Base-by-base conservation (phyloP, 768 basidiomycete species). In the Tephrocybe sp. region DNA sequence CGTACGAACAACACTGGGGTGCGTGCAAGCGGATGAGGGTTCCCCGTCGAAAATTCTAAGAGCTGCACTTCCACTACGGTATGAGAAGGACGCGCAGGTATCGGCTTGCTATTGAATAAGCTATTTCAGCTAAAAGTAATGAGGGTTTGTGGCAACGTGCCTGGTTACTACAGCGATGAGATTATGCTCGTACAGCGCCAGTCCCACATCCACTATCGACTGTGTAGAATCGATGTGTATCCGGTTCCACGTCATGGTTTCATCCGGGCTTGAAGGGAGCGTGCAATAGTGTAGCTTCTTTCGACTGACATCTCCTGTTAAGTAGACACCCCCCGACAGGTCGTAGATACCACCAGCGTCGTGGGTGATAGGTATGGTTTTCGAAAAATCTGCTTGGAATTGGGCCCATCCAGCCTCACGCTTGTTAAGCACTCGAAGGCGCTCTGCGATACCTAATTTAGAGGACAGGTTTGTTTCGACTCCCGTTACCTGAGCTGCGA, bases 151-250 rank as follows among this genome's bases (percentile, higher is more conserved):
- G 35, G 27, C 5, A n/a, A 67, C 70, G 18, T 52, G 73, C 75
- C 64, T 66, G 13, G 72, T 72, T 35, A 77, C 57, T 35, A 75
- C 51, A 3, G 64, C 74, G 22, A 76, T 61, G 26, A 78, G 58
- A 55, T 78, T 74, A 44, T 78, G 75, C 51, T 76, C 75, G 19
- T 71, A 64, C 2, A 75, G 52, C 22, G 68, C 67, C 15, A 77
- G 52, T 5, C 73, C 75, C 54, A 78, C 68, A 54, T 78, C 75
- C 22, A 78, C 62, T 44, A 76, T 65, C 12, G 52, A 56, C 15
- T 36, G 39, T 27, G 36, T 38, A 4, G 62, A 52, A 15, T 61
- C 58, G 22, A 67, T 51, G 15, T 58, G 41, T n/a, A 74, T 60
- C 24, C 36, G 51, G 26, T 51, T 60, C 71, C 72, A 74, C 13